Base-by-base conservation (phyloP, 2,329 filamentous ascomycete species). In the Sclerotinia trifoliorum region DNA sequence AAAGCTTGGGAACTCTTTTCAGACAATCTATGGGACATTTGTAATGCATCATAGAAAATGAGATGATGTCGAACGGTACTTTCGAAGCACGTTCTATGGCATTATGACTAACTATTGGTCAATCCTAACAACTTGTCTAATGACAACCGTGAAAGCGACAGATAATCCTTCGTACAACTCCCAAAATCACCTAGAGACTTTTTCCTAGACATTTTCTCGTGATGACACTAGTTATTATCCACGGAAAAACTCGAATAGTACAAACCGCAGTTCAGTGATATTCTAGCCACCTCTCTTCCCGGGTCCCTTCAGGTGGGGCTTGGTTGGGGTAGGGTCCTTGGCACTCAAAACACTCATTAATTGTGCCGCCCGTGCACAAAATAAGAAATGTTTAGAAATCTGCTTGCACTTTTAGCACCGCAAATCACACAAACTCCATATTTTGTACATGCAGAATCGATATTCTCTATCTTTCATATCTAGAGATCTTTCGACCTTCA, bases 251-350 rank as follows among this genome's bases (percentile, higher is more conserved):
- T 39, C 44, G 21, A 61, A 49, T 49, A 35, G 58, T 24, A 24
- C 44, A 49, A 49, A 29, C 58, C 44, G 44, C 35, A 19, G 1
- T 49, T 49, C 21, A 46, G 35, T 49, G 44, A 11, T 17, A 24
- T 49, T 62, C 58, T 49, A 62, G 44, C 44, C 58, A 49, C 35
- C 13, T 19, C 35, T 24, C 58, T 48, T 62, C 58, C 44, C 58
- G 58, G 58, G 58, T 62, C 58, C 58, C 58, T 62, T 62, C 44
- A 62, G 44, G 58, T 49, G 58, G 44, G 57, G 57, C 42, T 44
- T 48, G 42, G 26, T 48, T 61, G 24, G 57, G 58, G 58, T 61
- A 61, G 58, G 13, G 32, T 11, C 42, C 57, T 48, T 61, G 26
- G 58, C 44, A 49, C 13, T 8, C 21, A 49, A 62, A 62, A 61